Evolutionary conservation across 2,329 filamentous ascomycete genomes (phyloP).

Genomic region (Fusarium pilosicola): DNA sequence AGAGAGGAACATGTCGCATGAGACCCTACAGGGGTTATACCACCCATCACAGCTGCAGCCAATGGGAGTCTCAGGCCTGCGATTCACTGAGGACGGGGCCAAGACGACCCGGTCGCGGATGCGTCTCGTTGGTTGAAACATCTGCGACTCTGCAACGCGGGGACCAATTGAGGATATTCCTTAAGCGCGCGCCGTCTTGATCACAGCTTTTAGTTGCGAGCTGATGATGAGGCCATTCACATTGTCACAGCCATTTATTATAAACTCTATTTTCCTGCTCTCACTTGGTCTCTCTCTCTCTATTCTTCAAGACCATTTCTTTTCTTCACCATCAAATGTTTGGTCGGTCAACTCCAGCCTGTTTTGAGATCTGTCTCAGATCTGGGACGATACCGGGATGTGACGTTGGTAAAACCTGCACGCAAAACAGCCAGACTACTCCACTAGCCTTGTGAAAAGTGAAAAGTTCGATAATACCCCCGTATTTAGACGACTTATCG

Average conservation of each 20-base stretch:
- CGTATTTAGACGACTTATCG: not conserved
- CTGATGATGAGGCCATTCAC: conserved; percentile 1
- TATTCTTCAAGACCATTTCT: too few relatives aligned
- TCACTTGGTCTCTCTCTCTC: not conserved
- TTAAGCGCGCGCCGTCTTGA: conserved; percentile 27
- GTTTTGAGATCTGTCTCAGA: conserved; percentile 21
- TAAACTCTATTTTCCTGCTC: not conserved
- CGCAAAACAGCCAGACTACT: not conserved
- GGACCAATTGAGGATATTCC: conserved; percentile 17
- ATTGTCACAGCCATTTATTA: not conserved
- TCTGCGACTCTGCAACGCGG: not conserved
- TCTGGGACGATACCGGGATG: conserved; percentile 13
- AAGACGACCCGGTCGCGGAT: conserved; percentile 35
- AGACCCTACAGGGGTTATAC: conserved; percentile 27
- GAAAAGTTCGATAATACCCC: not conserved
- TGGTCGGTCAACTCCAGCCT: not conserved
- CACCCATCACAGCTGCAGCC: conserved; percentile 18
- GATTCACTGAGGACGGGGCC: conserved; percentile 18
- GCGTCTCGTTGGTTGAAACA: conserved; percentile 35
- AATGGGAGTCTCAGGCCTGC: not conserved
- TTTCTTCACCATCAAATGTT: not conserved
- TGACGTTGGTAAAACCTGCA: conserved; percentile 29
- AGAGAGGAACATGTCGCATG: conserved; percentile 11
- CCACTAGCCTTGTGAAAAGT: not conserved
- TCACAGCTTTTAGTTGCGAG: conserved; percentile 4